A percentile compares a stretch with the other conserved stretches of the same genome.
Conservation (phyloP, 2,329 filamentous ascomycete genomes). For the Fusarium aywerte region DNA sequence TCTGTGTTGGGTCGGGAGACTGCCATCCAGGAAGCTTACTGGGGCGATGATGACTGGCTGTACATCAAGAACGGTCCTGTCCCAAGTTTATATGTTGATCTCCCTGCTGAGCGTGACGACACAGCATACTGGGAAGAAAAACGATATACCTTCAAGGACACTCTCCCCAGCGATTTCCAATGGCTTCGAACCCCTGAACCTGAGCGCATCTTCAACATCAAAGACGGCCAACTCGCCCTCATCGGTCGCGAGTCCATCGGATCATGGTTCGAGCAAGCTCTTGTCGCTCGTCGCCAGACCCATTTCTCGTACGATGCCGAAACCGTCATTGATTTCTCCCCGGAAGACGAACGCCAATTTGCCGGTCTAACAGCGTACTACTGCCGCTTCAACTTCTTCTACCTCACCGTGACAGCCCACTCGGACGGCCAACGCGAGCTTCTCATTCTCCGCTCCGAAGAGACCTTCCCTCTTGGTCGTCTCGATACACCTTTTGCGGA, state of each 20-base stretch:
- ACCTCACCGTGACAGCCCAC: slow-evolving; percentile 67
- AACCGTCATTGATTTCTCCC: slow-evolving; percentile 64
- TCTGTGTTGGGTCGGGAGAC: slow-evolving; percentile 67
- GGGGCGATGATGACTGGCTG: slow-evolving; percentile 70
- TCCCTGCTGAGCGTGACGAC: slow-evolving; percentile 61
- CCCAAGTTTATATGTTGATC: slow-evolving; percentile 63
- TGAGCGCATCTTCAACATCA: slow-evolving; percentile 61
- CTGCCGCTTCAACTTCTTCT: slow-evolving; percentile 73
- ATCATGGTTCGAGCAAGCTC: slow-evolving; percentile 68
- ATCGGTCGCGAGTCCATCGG: slow-evolving; percentile 64
- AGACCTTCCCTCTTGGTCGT: slow-evolving; percentile 63
- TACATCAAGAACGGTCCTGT: slow-evolving; percentile 69
- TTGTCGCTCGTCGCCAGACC: slow-evolving; percentile 65
- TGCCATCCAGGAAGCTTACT: slow-evolving; percentile 68
- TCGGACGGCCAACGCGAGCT: slow-evolving; percentile 67
- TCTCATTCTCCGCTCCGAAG: slow-evolving; percentile 66
- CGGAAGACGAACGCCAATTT: slow-evolving; percentile 68
- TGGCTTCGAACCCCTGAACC: slow-evolving; percentile 67
- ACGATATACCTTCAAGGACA: slow-evolving; percentile 59
- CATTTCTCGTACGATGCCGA: slow-evolving; percentile 72
- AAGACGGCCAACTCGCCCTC: slow-evolving; percentile 57
- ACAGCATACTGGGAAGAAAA: slow-evolving; percentile 61
- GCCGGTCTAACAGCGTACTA: slow-evolving; percentile 72
- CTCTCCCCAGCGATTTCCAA: slow-evolving; percentile 64
- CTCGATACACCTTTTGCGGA: slow-evolving; percentile 57